Evolutionary conservation across 495 filamentous ascomycete genomes (phyloP).

Genomic region (Penicillium dipodomyicola): DNA sequence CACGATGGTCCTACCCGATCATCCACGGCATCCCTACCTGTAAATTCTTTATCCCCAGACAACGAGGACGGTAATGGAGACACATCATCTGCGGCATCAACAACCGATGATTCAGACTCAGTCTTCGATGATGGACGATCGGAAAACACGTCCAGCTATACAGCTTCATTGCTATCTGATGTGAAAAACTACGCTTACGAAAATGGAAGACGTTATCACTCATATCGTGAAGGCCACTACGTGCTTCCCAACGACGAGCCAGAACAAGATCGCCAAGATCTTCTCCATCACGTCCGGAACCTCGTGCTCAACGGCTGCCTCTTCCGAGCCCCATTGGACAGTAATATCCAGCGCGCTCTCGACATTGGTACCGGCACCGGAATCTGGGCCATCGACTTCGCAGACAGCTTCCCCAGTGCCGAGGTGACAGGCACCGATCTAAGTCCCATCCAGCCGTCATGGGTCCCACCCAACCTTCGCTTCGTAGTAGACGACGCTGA

Average conservation of each 20-base stretch:
- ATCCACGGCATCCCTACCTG: background rate
- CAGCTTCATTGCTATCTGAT: conserved; percentile 26
- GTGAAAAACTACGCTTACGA: conserved; percentile 37
- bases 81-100: conserved; percentile 17
- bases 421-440: conserved; percentile 42
- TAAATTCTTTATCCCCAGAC: background rate
- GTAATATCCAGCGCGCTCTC: conserved; percentile 57
- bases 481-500: conserved; percentile 53
- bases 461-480: conserved; percentile 47
- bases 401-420: conserved; percentile 55
- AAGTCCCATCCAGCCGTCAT: conserved; percentile 36
- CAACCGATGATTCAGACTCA: conserved; percentile 15
- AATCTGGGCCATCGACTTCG: conserved; percentile 61
- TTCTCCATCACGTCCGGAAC: conserved; percentile 50
- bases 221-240: conserved; percentile 62
- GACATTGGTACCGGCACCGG: conserved; percentile 68
- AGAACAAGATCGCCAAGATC: conserved; percentile 44
- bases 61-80: background rate
- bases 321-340: conserved; percentile 56
- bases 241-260: conserved; percentile 51
- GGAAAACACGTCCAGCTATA: conserved; percentile 25
- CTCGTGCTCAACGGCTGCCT: conserved; percentile 56
- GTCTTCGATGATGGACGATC: conserved; percentile 23
- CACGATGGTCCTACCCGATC: background rate
- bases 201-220: conserved; percentile 68